Percentiles rank a stretch among this genome's conserved stretches.
Evolutionary conservation across 2,329 filamentous ascomycete species (phyloP).

Genomic region (Fusarium dimerum): DNA sequence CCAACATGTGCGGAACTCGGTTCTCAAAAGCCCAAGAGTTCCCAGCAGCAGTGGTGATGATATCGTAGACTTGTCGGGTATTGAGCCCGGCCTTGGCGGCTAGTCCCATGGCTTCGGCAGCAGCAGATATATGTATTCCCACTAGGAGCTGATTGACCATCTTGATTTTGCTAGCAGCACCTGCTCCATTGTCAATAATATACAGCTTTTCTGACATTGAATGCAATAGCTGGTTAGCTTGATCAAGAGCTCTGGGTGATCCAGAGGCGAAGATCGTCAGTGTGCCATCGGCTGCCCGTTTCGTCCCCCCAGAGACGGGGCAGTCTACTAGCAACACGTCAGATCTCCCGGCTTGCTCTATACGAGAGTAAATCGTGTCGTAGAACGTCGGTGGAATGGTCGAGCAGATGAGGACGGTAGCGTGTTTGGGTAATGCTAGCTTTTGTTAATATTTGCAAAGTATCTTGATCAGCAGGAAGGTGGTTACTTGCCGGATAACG

Average conservation of each 20-base stretch:
- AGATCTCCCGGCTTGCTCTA: background rate
- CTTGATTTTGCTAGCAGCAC: constrained; percentile 54
- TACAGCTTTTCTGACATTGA: constrained; percentile 60
- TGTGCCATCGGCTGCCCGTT: constrained; percentile 5
- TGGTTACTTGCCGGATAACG: background rate
- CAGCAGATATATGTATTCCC: constrained; percentile 52
- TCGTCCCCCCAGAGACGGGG: constrained; percentile 9
- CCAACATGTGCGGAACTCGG: constrained; percentile 53
- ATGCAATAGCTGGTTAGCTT: constrained; percentile 54
- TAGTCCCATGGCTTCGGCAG: constrained; percentile 27
- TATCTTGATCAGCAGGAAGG: background rate
- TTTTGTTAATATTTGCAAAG: background rate
- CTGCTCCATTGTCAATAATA: constrained; percentile 49
- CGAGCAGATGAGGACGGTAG: constrained; percentile 4
- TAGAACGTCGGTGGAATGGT: constrained; percentile 5
- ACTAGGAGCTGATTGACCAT: constrained; percentile 55
- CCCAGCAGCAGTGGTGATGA: constrained; percentile 32
- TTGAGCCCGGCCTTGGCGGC: constrained; percentile 40
- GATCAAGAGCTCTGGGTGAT: constrained; percentile 48
- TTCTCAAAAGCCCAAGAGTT: constrained; percentile 59
- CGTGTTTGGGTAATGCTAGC: constrained; percentile 1
- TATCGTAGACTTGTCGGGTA: constrained; percentile 26
- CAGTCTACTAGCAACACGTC: constrained; percentile 9
- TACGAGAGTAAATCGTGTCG: background rate
- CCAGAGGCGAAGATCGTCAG: constrained; percentile 59